Evolutionary conservation across 306 rosid genomes (phyloP).

Genomic region (Lathyrus sativus): DNA sequence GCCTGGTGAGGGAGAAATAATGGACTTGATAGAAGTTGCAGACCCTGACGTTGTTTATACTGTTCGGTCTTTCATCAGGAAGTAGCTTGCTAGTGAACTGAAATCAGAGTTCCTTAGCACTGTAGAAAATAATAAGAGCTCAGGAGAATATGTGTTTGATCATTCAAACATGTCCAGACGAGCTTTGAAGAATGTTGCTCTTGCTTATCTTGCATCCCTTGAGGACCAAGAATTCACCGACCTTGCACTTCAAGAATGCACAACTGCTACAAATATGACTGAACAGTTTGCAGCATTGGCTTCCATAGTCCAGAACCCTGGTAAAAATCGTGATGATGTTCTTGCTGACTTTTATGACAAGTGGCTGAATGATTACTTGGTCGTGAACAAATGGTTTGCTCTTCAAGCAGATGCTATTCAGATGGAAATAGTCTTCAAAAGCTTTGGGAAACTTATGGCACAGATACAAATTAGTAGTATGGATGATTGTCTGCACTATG

Average conservation of each 20-base stretch:
- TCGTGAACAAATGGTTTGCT: constrained; percentile 94
- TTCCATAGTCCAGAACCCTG: constrained; percentile 84
- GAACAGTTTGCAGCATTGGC: constrained; percentile 95
- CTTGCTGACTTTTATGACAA: constrained; percentile 80
- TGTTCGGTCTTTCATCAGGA: constrained; percentile 81
- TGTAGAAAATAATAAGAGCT: constrained; percentile 74
- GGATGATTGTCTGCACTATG: no score
- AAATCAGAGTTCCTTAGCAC: constrained; percentile 66
- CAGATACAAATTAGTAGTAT: no score
- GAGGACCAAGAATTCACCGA: constrained; percentile 58
- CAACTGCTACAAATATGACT: constrained; percentile 89
- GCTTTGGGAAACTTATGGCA: no score
- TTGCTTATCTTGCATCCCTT: constrained; percentile 74
- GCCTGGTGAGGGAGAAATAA: no score
- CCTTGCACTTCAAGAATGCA: constrained; percentile 69
- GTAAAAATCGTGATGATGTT: constrained; percentile 71
- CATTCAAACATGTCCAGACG: constrained; percentile 85
- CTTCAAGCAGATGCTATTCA: no score
- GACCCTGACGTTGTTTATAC: constrained; percentile 94
- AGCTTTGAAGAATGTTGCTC: constrained; percentile 86
- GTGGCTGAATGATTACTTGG: constrained; percentile 95
- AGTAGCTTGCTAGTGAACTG: constrained; percentile 81
- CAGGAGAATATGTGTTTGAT: constrained; percentile 67
- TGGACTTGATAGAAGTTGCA: no score
- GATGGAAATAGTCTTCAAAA: no score